Evolutionary conservation across 768 basidiomycete species (phyloP).

Genomic region (Clitopilus hobsonii): DNA sequence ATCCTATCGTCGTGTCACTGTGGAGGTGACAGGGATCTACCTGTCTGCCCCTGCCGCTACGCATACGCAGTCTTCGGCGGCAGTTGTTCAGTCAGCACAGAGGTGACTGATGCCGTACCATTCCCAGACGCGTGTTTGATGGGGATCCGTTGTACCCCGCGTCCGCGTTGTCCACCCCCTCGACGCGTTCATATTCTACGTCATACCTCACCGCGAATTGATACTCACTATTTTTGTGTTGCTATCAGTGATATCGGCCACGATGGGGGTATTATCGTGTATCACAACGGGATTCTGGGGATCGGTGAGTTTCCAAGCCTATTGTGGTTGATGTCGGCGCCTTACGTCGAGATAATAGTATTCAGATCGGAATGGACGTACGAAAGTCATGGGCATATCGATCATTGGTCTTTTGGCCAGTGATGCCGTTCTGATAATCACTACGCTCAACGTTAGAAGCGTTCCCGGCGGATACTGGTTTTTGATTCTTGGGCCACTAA

Average conservation of each 20-base stretch:
- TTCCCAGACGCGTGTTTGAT: background rate
- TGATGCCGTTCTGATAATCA: conserved; percentile 66
- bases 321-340: background rate
- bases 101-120: too few species aligned
- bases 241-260: conserved; percentile 54
- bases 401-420: conserved; percentile 54
- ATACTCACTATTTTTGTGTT: too few species aligned
- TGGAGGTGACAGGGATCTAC: background rate
- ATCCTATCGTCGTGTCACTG: too few species aligned
- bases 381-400: conserved; percentile 55
- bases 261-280: conserved; percentile 70
- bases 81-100: too few species aligned
- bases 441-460: conserved; percentile 48
- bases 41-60: too few species aligned
- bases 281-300: conserved; percentile 88
- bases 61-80: too few species aligned
- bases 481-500: conserved; percentile 54
- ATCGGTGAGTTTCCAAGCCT: conserved; percentile 41
- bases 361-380: conserved; percentile 77
- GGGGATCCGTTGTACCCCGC: background rate
- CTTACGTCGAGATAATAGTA: conserved; percentile 34
- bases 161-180: background rate
- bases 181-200: background rate
- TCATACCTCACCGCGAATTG: too few species aligned
- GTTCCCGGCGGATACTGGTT: conserved; percentile 85